phyloP scores from a whole-genome alignment of 306 rosid genomes.

The Inga oerstediana region DNA sequence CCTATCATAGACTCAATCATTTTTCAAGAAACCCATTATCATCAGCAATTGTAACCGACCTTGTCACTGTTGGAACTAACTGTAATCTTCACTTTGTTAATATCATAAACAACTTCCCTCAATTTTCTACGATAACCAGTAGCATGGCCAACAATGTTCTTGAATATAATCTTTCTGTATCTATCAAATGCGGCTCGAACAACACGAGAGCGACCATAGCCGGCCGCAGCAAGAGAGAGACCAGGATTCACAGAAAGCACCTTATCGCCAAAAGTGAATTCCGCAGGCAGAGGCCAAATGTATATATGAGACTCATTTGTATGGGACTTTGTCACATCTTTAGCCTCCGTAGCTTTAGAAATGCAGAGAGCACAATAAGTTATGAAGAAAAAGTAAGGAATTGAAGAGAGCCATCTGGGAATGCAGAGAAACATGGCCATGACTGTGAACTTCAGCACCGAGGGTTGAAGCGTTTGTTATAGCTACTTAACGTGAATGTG shows the following conservation, averaged over 20 bases:
- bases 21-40: background rate
- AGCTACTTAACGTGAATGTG: background rate
- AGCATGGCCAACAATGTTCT: conserved; percentile 36
- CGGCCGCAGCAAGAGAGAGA: conserved; percentile 56
- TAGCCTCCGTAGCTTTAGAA: conserved; percentile 28
- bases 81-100: conserved; percentile 52
- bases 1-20: conserved; percentile 28
- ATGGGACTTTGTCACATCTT: conserved; percentile 19
- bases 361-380: conserved; percentile 29
- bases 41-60: conserved; percentile 37
- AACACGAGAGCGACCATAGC: conserved; percentile 52
- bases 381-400: conserved; percentile 22
- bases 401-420: conserved; percentile 10
- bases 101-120: conserved; percentile 49
- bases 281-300: conserved; percentile 87
- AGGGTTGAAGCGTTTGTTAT: background rate
- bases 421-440: conserved; percentile 33
- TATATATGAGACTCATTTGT: conserved; percentile 50
- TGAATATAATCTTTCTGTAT: conserved; percentile 64
- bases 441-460: background rate
- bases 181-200: conserved; percentile 71
- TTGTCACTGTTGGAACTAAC: conserved; percentile 61
- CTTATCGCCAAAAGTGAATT: conserved; percentile 62
- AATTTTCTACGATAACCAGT: conserved; percentile 38
- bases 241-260: conserved; percentile 73